phyloP scores from a whole-genome alignment of 768 basidiomycete species.

The Podaxis sp. region DNA sequence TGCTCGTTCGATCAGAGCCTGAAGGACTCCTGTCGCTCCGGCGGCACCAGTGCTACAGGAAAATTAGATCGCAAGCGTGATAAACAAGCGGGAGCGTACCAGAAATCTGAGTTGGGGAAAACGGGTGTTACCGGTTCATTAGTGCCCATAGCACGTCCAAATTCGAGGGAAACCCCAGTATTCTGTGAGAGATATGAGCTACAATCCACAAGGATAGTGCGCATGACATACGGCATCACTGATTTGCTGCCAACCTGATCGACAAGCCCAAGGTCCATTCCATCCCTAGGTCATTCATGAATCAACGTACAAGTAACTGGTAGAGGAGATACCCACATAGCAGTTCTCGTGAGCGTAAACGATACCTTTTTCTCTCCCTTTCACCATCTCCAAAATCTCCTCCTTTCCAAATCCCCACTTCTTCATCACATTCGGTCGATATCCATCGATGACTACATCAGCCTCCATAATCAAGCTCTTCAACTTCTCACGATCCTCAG shows the following conservation, averaged over 20 bases:
- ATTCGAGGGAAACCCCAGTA: slow-evolving; percentile 21
- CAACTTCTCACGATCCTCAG: slow-evolving; percentile 18
- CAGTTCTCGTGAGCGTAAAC: slow-evolving; percentile 27
- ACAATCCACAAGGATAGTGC: not conserved
- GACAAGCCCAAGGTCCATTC: slow-evolving; percentile 23
- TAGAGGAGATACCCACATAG: slow-evolving; percentile 16
- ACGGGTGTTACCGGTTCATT: slow-evolving; percentile 22
- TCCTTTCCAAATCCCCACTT: slow-evolving; percentile 30
- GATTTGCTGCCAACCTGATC: slow-evolving; percentile 25
- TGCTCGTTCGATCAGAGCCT: slow-evolving; percentile 19
- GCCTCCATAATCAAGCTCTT: slow-evolving; percentile 21
- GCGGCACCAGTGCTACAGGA: slow-evolving; percentile 19
- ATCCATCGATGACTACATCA: slow-evolving; percentile 29
- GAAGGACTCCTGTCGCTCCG: slow-evolving; percentile 19
- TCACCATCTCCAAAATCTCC: slow-evolving; percentile 22
- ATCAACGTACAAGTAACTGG: not conserved
- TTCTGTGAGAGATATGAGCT: slow-evolving; percentile 7
- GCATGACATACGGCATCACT: slow-evolving; percentile 21
- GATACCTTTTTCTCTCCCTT: slow-evolving; percentile 20
- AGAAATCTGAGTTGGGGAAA: slow-evolving; percentile 22
- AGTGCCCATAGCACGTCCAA: slow-evolving; percentile 21
- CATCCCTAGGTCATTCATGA: slow-evolving; percentile 18
- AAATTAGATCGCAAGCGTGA: not conserved
- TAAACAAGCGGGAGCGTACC: slow-evolving; percentile 6
- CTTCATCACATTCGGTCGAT: slow-evolving; percentile 26